These are phyloP conservation scores for Globisporangium emineosum DNA, from an alignment of 352 stramenopile species.

Conservation along the genomic window DNA sequence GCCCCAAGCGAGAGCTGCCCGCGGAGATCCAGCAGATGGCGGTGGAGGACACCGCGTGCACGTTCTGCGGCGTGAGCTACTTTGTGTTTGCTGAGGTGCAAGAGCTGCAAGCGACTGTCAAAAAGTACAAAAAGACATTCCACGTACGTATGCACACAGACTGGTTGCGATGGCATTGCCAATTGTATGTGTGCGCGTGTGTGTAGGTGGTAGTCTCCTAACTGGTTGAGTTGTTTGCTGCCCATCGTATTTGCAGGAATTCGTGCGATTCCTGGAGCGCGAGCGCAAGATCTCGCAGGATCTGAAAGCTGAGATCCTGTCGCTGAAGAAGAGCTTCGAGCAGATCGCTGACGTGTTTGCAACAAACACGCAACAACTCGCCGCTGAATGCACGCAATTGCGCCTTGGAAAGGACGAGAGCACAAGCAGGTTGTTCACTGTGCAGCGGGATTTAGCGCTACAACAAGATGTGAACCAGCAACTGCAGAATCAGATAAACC, in stretches of 20 bases:
- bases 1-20: conserved; percentile 52
- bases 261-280: conserved; percentile 64
- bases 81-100: conserved; percentile 86
- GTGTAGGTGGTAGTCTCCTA: too few relatives aligned
- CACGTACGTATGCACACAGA: conserved; percentile 29
- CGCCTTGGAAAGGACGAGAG: conserved; percentile 8
- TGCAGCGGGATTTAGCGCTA: conserved; percentile 22
- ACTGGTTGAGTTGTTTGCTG: not conserved
- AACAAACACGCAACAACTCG: conserved; percentile 19
- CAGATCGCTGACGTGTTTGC: conserved; percentile 20
- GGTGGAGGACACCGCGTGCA: conserved; percentile 74
- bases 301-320: conserved; percentile 34
- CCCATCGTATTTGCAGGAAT: conserved; percentile 26
- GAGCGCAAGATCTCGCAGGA: conserved; percentile 42
- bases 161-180: not conserved
- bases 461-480: conserved; percentile 18
- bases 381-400: conserved; percentile 23
- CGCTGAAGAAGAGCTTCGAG: conserved; percentile 39
- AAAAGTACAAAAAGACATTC: conserved; percentile 72
- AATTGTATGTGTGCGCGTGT: not conserved
- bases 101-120: conserved; percentile 60
- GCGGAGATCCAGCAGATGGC: conserved; percentile 65
- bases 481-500: conserved; percentile 26
- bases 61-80: conserved; percentile 83
- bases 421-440: conserved; percentile 17